Conservation (phyloP, 352 stramenopile species). For the Plasmopara muralis region DNA sequence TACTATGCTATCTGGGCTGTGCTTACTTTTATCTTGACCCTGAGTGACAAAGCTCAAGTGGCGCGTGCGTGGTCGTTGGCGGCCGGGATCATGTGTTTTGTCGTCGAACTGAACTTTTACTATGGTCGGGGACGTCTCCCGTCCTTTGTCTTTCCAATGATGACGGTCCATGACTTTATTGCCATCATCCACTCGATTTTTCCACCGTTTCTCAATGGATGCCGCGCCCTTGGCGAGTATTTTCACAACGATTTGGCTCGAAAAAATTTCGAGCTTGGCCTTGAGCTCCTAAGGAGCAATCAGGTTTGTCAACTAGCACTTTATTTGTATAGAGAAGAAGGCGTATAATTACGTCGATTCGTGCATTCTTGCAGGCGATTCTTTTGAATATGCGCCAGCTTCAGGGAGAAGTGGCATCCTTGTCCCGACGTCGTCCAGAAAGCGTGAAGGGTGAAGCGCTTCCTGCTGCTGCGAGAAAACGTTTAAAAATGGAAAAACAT, state of each 20-base stretch:
- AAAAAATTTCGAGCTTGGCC: constrained; percentile 64
- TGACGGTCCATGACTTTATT: constrained; percentile 90
- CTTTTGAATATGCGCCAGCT: constrained; percentile 72
- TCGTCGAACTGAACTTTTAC: constrained; percentile 91
- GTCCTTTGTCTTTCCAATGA: constrained; percentile 58
- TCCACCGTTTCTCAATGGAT: constrained; percentile 95
- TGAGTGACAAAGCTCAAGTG: constrained; percentile 85
- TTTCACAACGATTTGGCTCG: constrained; percentile 68
- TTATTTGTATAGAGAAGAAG: background rate
- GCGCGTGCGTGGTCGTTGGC: constrained; percentile 92
- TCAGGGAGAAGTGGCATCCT: constrained; percentile 67
- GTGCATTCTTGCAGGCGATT: constrained; percentile 38
- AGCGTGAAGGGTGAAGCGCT: constrained; percentile 45
- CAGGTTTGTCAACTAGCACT: constrained; percentile 28
- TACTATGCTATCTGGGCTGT: constrained; percentile 96
- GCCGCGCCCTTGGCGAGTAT: constrained; percentile 91
- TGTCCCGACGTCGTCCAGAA: constrained; percentile 41
- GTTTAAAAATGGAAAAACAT: constrained; percentile 66
- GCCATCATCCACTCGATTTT: constrained; percentile 91
- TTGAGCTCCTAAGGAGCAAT: constrained; percentile 80
- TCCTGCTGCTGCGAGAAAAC: constrained; percentile 46
- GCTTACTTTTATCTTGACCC: constrained; percentile 93
- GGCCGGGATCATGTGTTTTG: constrained; percentile 89
- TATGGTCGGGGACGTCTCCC: constrained; percentile 54
- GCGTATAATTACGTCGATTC: constrained; percentile 3